Evolutionary conservation across 176 grass and related monocot genomes (phyloP), one percentile per base, ranked within the genome.

Genomic region (Chloris gayana): DNA sequence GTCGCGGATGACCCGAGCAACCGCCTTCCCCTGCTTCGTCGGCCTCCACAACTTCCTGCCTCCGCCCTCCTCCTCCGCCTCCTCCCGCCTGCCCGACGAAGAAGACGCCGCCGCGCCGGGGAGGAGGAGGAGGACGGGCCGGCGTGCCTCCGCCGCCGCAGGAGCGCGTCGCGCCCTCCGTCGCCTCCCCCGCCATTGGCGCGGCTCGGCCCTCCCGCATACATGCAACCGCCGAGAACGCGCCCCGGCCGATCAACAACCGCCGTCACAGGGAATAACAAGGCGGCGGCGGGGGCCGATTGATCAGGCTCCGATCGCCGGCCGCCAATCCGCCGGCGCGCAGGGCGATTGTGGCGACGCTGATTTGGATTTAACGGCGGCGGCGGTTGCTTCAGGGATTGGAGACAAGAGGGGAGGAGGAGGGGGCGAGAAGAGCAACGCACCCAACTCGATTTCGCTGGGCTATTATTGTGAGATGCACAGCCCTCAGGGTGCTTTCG

Each of bases 201-300:
- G 39, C 44, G 82, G 27, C 45, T 64, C 54, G 37, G 70, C 82
- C 64, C 70, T 62, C 70, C 70, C 70, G 82, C 87, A 88, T 88
- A 75, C 87, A 80, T 88, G 76, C 87, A 80, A 80, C 82, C 70
- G 76, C 87, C 87, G 41, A 39, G 33, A 64, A 64, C 29, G 15
- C 60, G 14, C 27, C 27, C 26, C 59, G n/a, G n/a, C 24, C 58
- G 10, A 62, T 62, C 59, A 31, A 31, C 22, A 79, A 67, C 76
- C 19, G 6, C 58, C 64, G 37, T 61, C 2, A 38, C 63, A 37
- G 61, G 61, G 12, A 25, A 32, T 5, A 66, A 30, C n/a, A n/a
- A n/a, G n/a, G n/a, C n/a, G 59, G 61, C 27, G 29, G 29, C 70
- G 57, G 57, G 24, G 50, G 66, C 19, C 31, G 31, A 37, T 27